Base-by-base conservation (phyloP, 768 basidiomycete species). In the Boletus huronensis region DNA sequence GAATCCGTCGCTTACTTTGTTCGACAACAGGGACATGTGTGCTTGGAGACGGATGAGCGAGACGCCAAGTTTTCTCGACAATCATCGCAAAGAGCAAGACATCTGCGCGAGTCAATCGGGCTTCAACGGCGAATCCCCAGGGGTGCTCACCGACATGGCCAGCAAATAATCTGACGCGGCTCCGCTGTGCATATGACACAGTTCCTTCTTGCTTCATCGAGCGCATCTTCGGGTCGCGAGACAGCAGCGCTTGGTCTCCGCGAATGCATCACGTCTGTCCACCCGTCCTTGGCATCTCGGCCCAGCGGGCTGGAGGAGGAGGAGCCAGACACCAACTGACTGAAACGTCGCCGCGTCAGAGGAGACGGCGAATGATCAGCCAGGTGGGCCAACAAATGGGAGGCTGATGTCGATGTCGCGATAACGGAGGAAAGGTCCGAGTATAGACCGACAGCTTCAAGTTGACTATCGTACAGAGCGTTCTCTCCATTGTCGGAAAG, bases 171-270 rank as follows among this genome's bases (percentile, higher is more conserved):
- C 63, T 87, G 82, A 46, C 88, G 73, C 26, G 77, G 72, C 53
- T 85, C 84, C n/a, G 73, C 73, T 26, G 83, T 87, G 60, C 88
- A 91, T 46, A 91, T 78, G 6, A 91, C 88, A 63, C 89, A 91
- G 46, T 74, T 70, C 25, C 72, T 70, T 48, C 77, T 65, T 3
- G 54, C 35, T 29, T 66, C 70, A n/a, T 57, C 60, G 0, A 48
- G 32, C 7, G 32, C 0, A 26, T 71, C 73, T 61, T 53, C 74
- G 41, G 48, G 58, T 58, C 39, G 74, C 59, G 55, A 26, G 31
- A 21, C 32, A 16, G n/a, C 38, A 17, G 14, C 61, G 59, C 40
- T 54, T 55, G 58, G 58, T 50, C 51, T 58, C 45, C 64, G 70
- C 49, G 60, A 66, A 17, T 57, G 55, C 19, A 72, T 58, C 45